A percentile compares a stretch with the other conserved stretches of the same genome.
Conservation (phyloP, 2,329 filamentous ascomycete species). For the Fusarium nelsonii region DNA sequence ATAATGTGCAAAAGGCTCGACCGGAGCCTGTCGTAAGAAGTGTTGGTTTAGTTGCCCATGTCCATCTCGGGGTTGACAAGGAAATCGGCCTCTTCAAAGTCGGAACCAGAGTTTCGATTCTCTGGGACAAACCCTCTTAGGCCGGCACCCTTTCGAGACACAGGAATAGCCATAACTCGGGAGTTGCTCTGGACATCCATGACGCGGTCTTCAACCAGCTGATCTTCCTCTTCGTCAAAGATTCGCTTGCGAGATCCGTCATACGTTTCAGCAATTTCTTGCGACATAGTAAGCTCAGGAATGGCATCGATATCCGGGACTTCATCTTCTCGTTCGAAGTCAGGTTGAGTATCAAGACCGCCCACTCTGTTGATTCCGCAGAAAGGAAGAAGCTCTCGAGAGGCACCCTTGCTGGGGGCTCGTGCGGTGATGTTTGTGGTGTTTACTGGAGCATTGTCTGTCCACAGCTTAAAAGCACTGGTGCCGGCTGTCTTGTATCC, state of each 20-base stretch:
- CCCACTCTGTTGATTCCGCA: constrained; percentile 84
- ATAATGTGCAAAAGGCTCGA: constrained; percentile 6
- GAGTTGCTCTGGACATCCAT: constrained; percentile 56
- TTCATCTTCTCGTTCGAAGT: constrained; percentile 49
- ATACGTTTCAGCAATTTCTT: constrained; percentile 59
- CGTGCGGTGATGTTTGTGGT: constrained; percentile 15
- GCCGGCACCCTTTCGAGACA: constrained; percentile 48
- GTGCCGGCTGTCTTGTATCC: constrained; percentile 83
- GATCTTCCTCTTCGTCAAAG: constrained; percentile 59
- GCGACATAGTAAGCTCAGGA: constrained; percentile 66
- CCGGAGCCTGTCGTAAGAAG: not conserved
- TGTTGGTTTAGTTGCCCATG: constrained; percentile 29
- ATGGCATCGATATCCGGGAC: constrained; percentile 56
- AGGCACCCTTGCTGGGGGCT: constrained; percentile 47
- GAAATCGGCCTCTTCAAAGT: constrained; percentile 79
- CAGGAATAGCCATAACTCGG: constrained; percentile 64
- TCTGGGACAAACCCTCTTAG: constrained; percentile 57
- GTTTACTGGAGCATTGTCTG: constrained; percentile 49
- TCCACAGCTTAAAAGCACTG: constrained; percentile 66
- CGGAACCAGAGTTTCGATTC: constrained; percentile 60
- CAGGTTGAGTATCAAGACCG: constrained; percentile 72
- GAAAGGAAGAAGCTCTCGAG: constrained; percentile 79
- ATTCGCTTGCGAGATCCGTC: constrained; percentile 61
- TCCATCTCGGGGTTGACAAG: constrained; percentile 65
- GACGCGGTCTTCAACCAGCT: constrained; percentile 55